phyloP scores from a whole-genome alignment of 306 rosid species.

The Quercus variabilis region DNA sequence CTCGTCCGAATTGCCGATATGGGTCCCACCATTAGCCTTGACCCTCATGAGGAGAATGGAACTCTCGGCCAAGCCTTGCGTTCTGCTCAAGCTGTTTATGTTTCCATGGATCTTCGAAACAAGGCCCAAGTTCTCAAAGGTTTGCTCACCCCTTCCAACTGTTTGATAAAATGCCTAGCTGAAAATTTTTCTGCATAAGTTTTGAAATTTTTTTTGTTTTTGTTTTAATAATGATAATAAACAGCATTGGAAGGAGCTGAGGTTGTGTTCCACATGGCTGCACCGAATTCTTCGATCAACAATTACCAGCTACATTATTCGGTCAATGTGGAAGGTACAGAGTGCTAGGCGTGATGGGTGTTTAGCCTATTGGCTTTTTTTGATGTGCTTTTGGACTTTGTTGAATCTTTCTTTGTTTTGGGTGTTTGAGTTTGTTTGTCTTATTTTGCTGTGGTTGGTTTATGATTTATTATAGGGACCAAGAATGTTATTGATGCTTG shows the following conservation, averaged over 20 bases:
- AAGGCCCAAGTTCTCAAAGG: conserved; percentile 71
- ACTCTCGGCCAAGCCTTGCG: conserved; percentile 66
- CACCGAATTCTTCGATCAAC: conserved; percentile 89
- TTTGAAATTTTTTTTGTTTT: background rate
- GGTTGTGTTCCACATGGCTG: conserved; percentile 96
- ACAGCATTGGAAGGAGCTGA: conserved; percentile 82
- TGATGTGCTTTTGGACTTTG: background rate
- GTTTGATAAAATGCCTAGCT: background rate
- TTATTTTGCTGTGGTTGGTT: background rate
- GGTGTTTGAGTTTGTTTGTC: background rate
- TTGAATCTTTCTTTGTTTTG: background rate
- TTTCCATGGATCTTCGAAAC: conserved; percentile 68
- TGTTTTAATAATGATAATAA: background rate
- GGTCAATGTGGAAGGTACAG: conserved; percentile 82
- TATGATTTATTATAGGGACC: conserved; percentile 55
- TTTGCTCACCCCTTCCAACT: background rate
- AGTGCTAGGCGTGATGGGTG: background rate
- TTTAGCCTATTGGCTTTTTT: background rate
- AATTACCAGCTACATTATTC: conserved; percentile 73
- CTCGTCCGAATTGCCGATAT: conserved; percentile 78
- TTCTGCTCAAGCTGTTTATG: conserved; percentile 70
- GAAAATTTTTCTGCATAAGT: background rate
- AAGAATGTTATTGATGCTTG: conserved; percentile 87
- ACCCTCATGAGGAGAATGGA: conserved; percentile 56
- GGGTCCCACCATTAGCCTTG: conserved; percentile 56